These are phyloP conservation scores for Tetrapisispora iriomotensis DNA, from an alignment of 805 yeast genomes.

Conservation along the genomic window DNA sequence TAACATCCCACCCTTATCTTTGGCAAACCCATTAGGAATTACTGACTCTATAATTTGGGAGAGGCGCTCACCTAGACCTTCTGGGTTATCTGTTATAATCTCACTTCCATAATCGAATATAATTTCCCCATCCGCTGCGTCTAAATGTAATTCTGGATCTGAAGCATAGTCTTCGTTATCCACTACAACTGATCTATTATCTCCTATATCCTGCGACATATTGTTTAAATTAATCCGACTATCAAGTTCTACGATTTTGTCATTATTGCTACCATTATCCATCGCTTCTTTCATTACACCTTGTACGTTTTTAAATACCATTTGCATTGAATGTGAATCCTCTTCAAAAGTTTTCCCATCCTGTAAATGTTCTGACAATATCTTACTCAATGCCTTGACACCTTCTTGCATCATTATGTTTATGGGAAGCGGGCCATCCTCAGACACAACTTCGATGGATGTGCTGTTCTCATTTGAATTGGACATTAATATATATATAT, in stretches of 20 bases:
- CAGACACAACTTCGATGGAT: conserved; percentile 19
- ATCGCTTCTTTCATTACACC: neutral
- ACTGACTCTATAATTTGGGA: conserved; percentile 25
- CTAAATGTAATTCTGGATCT: conserved; percentile 21
- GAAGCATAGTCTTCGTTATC: conserved; percentile 2
- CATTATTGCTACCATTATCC: neutral
- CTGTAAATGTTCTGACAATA: conserved; percentile 22
- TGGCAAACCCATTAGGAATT: conserved; percentile 21
- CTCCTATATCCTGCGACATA: neutral
- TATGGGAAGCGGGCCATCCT: conserved; percentile 24
- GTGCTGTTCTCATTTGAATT: conserved; percentile 1
- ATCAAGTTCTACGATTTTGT: neutral
- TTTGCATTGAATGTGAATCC: conserved; percentile 17
- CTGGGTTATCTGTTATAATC: conserved; percentile 18
- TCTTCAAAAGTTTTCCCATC: conserved; percentile 15
- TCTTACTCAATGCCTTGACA: conserved; percentile 25
- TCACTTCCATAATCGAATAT: conserved; percentile 26
- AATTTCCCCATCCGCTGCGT: conserved; percentile 23
- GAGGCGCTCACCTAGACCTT: conserved; percentile 20
- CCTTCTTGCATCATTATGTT: conserved; percentile 30
- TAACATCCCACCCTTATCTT: conserved; percentile 18
- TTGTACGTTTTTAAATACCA: conserved; percentile 13
- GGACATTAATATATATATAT: too few relatives aligned
- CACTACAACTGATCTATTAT: neutral
- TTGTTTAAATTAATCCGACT: neutral